phyloP scores from a whole-genome alignment of 768 basidiomycete genomes.

The Kwoniella botswanensis region DNA sequence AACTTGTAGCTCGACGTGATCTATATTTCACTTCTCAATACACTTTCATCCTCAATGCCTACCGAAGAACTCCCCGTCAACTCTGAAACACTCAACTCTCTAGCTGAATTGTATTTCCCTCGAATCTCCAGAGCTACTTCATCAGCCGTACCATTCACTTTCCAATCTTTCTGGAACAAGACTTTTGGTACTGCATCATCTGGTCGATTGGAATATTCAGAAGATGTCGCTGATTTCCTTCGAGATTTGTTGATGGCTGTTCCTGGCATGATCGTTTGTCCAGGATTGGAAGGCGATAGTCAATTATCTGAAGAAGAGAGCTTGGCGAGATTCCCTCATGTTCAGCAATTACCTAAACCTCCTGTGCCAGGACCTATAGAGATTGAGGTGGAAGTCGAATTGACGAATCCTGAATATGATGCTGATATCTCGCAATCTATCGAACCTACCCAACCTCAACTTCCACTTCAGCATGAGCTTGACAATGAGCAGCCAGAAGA shows the following conservation, averaged over 20 bases:
- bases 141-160: constrained; percentile 31
- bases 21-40: constrained; percentile 36
- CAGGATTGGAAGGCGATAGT: constrained; percentile 29
- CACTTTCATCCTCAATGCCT: constrained; percentile 24
- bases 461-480: background rate
- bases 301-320: constrained; percentile 41
- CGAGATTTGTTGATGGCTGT: constrained; percentile 38
- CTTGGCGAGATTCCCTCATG: constrained; percentile 34
- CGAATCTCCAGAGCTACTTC: constrained; percentile 36
- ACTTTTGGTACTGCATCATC: constrained; percentile 24
- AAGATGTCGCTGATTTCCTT: constrained; percentile 40
- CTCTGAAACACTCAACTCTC: constrained; percentile 29
- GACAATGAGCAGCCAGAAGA: background rate
- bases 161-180: constrained; percentile 42
- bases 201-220: constrained; percentile 23
- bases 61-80: constrained; percentile 23
- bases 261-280: constrained; percentile 41
- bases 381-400: constrained; percentile 9
- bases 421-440: constrained; percentile 43
- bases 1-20: constrained; percentile 37
- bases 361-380: background rate
- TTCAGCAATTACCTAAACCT: background rate
- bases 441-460: constrained; percentile 9
- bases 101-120: constrained; percentile 41
- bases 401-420: constrained; percentile 33